Evolutionary conservation across 2,329 filamentous ascomycete species (phyloP).

Genomic region (Zasmidium cellare): DNA sequence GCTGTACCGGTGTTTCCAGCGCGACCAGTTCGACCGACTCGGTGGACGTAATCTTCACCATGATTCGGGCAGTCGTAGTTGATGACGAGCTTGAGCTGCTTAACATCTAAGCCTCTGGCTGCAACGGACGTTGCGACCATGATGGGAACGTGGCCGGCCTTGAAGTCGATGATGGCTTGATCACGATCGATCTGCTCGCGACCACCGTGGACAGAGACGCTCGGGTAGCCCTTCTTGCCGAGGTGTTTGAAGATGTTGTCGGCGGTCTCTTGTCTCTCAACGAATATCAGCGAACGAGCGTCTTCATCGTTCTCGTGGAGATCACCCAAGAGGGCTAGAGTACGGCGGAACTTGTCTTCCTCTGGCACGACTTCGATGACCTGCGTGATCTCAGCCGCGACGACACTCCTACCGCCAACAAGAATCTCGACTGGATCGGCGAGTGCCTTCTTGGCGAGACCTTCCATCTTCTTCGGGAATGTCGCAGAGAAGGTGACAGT

Average conservation of each 20-base stretch:
- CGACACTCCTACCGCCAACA: conserved; percentile 78
- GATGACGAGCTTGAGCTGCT: conserved; percentile 91
- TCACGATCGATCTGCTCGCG: conserved; percentile 93
- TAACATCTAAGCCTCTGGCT: conserved; percentile 91
- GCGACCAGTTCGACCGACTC: conserved; percentile 88
- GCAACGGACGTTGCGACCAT: conserved; percentile 94
- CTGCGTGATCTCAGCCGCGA: conserved; percentile 77
- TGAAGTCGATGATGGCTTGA: conserved; percentile 90
- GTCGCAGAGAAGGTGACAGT: conserved; percentile 96
- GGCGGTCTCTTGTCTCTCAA: conserved; percentile 39
- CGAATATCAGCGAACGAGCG: conserved; percentile 73
- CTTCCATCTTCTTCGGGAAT: conserved; percentile 90
- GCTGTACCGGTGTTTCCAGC: conserved; percentile 94
- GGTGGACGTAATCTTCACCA: conserved; percentile 93
- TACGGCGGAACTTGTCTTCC: conserved; percentile 76
- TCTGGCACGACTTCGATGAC: conserved; percentile 86
- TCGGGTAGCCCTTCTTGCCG: conserved; percentile 81
- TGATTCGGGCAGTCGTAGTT: conserved; percentile 95
- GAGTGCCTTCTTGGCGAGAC: conserved; percentile 83
- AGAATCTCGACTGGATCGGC: conserved; percentile 85
- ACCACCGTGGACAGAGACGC: conserved; percentile 90
- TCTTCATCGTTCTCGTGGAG: conserved; percentile 87
- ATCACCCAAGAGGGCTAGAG: conserved; percentile 84
- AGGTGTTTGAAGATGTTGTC: conserved; percentile 64
- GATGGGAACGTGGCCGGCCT: conserved; percentile 83